phyloP scores from a whole-genome alignment of 2,329 filamentous ascomycete genomes.

The Colletotrichum sp. region DNA sequence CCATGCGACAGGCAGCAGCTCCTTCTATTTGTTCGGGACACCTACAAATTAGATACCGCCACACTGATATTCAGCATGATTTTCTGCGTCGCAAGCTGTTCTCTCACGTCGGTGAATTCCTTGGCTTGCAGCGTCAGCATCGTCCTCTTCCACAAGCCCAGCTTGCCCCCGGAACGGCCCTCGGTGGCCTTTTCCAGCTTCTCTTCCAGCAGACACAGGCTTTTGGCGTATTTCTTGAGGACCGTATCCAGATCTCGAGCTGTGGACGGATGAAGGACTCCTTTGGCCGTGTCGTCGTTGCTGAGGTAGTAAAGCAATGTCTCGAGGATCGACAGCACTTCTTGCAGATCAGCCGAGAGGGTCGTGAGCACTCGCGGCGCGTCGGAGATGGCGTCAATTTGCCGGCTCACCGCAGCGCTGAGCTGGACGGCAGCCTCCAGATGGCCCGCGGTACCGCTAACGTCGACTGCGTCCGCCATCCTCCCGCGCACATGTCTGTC shows the following conservation, averaged over 20 bases:
- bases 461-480: background rate
- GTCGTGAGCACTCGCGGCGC: background rate
- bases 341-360: background rate
- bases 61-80: background rate
- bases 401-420: background rate
- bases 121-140: background rate
- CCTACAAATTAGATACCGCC: constrained; percentile 5
- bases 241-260: background rate
- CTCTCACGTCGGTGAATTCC: background rate
- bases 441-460: constrained; percentile 1
- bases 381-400: background rate
- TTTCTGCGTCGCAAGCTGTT: background rate
- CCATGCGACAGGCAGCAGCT: no score
- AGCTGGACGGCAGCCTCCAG: background rate
- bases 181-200: background rate
- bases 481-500: background rate
- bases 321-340: background rate
- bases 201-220: background rate
- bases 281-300: background rate
- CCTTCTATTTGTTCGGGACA: background rate
- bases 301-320: background rate
- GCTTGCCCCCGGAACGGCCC: background rate
- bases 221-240: background rate
- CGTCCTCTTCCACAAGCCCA: background rate
- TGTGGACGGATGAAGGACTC: background rate